Base-by-base conservation (phyloP, 768 basidiomycete species). In the Obba rivulosa region DNA sequence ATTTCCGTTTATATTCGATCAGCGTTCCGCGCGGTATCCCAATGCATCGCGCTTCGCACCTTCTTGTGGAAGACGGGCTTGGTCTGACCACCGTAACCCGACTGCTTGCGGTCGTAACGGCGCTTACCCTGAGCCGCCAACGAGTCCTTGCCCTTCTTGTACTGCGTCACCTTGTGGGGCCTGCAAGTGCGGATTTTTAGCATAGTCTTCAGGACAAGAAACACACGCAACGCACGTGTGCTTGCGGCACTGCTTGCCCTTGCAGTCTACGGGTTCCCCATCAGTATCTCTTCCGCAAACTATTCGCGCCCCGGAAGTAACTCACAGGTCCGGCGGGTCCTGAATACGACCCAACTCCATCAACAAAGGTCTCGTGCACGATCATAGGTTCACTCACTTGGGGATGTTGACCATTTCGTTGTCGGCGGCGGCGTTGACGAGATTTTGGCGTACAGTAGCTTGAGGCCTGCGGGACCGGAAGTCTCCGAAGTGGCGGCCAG, bases 61-160 rank as follows among this genome's bases (percentile, higher is more conserved):
- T 96, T 98, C 81, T 99, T 99, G 89, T 99, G 96, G 87, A 99
- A 99, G 73, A 99, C 94, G 53, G 95, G 95, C 78, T 99, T 99
- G 51, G 95, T 99, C 80, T 99, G 95, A 75, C 95, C 95, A 87
- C 95, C 95, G 76, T 97, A 98, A 73, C 95, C 90, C 57, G 86
- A 87, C 72, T 90, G 93, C 82, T 96, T 95, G 65, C 95, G 87
- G 78, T 98, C 96, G 76, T 99, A 98, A 77, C 96, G 92, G 64
- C 96, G 89, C 85, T 99, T 98, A 76, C 96, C 96, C 76, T 99
- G 95, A 45, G 91, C 96, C 68, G 90, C 89, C 55, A 94, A 74
- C 51, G 96, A 98, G 68, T 92, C 95, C 76, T 99, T 98, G 68
- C 96, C 96, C 81, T 92, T 96, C 86, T 99, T 99, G 83, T 98